Evolutionary conservation across 2,329 filamentous ascomycete species (phyloP), one percentile per base, ranked within the genome.

Genomic region (Epichloe festucae): DNA sequence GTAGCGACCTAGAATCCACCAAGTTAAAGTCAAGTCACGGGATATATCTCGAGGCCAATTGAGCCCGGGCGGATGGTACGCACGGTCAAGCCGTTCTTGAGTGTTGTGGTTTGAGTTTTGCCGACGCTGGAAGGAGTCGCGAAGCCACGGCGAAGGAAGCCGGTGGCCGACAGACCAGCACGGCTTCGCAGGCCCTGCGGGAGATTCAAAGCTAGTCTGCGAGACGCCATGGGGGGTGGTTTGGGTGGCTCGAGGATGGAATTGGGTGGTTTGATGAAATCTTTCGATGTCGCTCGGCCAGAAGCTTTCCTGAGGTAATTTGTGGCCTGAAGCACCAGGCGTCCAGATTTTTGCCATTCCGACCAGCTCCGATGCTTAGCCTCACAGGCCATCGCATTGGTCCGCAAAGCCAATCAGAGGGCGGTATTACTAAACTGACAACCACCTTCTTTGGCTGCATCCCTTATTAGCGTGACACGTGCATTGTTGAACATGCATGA

Each of bases 11-110:
- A 69, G 3, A 53, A 39, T 42, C 15, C 46, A 17, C 47, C 23
- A 38, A 19, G 60, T 70, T 55, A 67, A 63, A 54, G 54, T 53
- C 58, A 51, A 61, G 55, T 51, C 40, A 35, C 23, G 10, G 54
- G 54, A 51, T 51, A 52, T 36, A 51, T 53, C n/a, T 48, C 52
- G 59, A 60, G 59, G 59, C 61, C 67, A 71, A 73, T 73, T 70
- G 70, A 44, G 59, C 55, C 58, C 53, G 53, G 48, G 52, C 48
- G 56, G 56, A 59, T 60, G 58, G 58, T 59, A 59, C 73, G 72
- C 73, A 96, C 91, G 66, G 93, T 98, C 77, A 98, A 81, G 71
- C 93, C 93, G 79, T 97, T 98, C 75, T 85, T 87, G 68, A 98
- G 81, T 52, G 93, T 98, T 58, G 93, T 97, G 65, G 87, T 90